Evolutionary conservation across 768 basidiomycete species (phyloP).

Genomic region (Mycena leptocephala): DNA sequence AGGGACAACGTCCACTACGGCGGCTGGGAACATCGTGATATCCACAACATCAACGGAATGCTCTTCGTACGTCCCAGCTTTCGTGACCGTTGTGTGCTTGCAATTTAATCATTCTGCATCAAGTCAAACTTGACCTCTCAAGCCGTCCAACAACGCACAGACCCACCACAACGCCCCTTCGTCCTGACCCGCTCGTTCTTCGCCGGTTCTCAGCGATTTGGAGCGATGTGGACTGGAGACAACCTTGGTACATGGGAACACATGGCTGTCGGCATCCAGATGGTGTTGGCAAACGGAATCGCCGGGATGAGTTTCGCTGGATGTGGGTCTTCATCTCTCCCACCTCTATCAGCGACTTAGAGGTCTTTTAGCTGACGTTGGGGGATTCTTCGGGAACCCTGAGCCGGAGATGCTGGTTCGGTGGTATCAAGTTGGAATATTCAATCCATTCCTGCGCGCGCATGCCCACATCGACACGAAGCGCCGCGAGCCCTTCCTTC

Average conservation of each 20-base stretch:
- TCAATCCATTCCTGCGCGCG: slow-evolving; percentile 98
- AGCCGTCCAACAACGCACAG: slow-evolving; percentile 83
- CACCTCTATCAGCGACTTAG: background rate
- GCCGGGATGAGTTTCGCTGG: slow-evolving; percentile 94
- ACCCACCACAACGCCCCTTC: slow-evolving; percentile 89
- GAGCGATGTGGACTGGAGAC: slow-evolving; percentile 99
- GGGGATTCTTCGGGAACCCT: slow-evolving; percentile 99
- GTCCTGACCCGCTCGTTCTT: slow-evolving; percentile 97
- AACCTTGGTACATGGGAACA: slow-evolving; percentile 99
- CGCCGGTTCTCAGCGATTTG: slow-evolving; percentile 95
- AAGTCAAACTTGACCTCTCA: slow-evolving; percentile 90
- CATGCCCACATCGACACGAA: slow-evolving; percentile 99
- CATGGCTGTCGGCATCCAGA: slow-evolving; percentile 93
- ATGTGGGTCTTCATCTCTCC: slow-evolving; percentile 67
- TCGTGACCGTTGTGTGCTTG: background rate
- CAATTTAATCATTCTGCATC: slow-evolving; percentile 8
- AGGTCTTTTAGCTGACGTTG: slow-evolving; percentile 86
- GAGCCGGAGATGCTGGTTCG: slow-evolving; percentile 94
- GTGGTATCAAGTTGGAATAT: slow-evolving; percentile 97
- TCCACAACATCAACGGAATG: slow-evolving; percentile 99
- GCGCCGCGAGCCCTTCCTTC: slow-evolving; percentile 94
- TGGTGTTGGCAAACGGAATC: slow-evolving; percentile 91
- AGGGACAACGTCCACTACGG: slow-evolving; percentile 85
- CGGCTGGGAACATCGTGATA: slow-evolving; percentile 98
- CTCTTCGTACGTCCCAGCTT: slow-evolving; percentile 73